Base-by-base conservation (phyloP, 2,329 filamentous ascomycete genomes). In the Colletotrichum echinochloae region DNA sequence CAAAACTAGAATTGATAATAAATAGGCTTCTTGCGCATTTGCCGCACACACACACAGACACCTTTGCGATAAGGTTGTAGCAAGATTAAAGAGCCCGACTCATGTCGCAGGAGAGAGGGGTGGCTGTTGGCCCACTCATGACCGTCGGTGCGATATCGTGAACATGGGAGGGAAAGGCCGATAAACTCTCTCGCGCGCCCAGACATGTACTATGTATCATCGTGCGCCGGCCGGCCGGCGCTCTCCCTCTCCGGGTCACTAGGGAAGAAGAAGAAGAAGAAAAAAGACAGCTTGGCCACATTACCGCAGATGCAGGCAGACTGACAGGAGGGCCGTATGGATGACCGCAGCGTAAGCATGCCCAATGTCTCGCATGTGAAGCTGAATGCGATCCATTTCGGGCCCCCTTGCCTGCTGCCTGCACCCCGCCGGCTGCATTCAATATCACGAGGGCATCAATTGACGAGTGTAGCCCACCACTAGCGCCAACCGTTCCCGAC, bases 361-460 rank as follows among this genome's bases (percentile, higher is more conserved):
- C 26, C 60, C 20, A 63, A 55, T 70, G 67, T 70, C 67, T 70
- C 64, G 67, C 67, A 70, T 67, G 65, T 67, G 37, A 66, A 62
- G 67, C 67, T 70, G 67, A 67, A 70, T 70, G 66, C 66, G 26
- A 59, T 55, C 30, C 51, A 33, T 30, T 30, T 20, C 23, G 16
- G 35, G 8, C 54, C 41, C 28, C 33, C n/a, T 39, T 26, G 52
- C 48, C n/a, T 39, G n/a, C 49, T 26, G 52, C 48, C n/a, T 39
- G n/a, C 35, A 65, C 52, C 57, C 51, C 41, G 60, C 67, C 33
- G 64, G 56, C 64, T 59, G 67, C 67, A 49, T 67, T 55, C 57
- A 46, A 62, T 23, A 65, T 70, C 67, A 70, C 67, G 67, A 67
- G 67, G 48, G 39, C 52, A 35, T 63, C 60, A 39, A 18, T 26